Percentiles rank a stretch among this genome's conserved stretches.
These are phyloP conservation scores for Coniochaeta pulveracea DNA, from an alignment of 2,329 filamentous ascomycete genomes.

Conservation along the genomic window DNA sequence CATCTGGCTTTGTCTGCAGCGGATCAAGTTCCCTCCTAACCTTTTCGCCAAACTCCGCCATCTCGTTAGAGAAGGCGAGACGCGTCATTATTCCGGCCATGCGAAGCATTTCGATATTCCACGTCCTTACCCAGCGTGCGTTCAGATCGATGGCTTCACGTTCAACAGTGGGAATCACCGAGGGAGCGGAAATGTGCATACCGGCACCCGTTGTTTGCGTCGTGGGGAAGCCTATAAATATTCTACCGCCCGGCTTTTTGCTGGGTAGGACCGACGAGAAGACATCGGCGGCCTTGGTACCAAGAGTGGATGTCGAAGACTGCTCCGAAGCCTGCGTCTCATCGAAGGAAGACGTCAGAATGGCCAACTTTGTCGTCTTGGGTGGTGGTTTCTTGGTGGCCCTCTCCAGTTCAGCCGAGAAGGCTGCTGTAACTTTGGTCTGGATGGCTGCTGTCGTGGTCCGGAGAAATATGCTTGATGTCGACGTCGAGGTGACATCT, in stretches of 20 bases:
- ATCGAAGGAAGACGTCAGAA: conserved; percentile 85
- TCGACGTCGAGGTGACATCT: conserved; percentile 59
- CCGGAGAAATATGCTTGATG: conserved; percentile 75
- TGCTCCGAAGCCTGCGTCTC: conserved; percentile 58
- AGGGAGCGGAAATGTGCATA: conserved; percentile 89
- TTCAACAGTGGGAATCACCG: conserved; percentile 93
- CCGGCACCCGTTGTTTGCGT: conserved; percentile 92
- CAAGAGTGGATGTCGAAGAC: conserved; percentile 29
- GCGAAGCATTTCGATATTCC: conserved; percentile 90
- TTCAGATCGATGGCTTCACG: conserved; percentile 95
- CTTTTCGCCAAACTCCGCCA: conserved; percentile 60
- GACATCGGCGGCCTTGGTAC: conserved; percentile 58
- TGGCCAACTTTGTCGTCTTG: conserved; percentile 72
- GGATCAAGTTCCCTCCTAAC: conserved; percentile 28
- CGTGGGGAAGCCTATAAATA: conserved; percentile 97
- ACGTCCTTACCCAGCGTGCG: conserved; percentile 84
- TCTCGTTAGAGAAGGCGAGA: conserved; percentile 79
- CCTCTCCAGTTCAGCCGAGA: conserved; percentile 79
- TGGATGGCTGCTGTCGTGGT: conserved; percentile 76
- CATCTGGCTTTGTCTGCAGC: conserved; percentile 31
- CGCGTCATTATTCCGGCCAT: conserved; percentile 84
- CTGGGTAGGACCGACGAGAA: conserved; percentile 85
- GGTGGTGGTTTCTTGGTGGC: conserved; percentile 96
- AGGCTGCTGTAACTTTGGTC: conserved; percentile 60
- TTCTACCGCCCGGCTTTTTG: conserved; percentile 68